Conservation (phyloP, 1,284 basidiomycete species). For the Apiotrichum brassicae region DNA sequence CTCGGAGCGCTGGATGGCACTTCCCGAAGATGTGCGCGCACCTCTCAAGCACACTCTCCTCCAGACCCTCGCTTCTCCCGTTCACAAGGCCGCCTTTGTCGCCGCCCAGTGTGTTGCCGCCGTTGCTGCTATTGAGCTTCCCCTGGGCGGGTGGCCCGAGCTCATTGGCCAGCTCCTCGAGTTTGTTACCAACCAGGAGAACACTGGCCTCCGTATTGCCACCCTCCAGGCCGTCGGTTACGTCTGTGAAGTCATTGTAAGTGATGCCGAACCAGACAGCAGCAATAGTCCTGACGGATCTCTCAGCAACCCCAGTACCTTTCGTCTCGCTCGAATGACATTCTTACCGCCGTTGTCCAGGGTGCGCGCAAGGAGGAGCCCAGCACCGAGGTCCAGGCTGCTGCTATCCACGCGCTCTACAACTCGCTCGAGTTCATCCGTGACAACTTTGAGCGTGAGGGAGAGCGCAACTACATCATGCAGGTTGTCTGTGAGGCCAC, state of each 20-base stretch:
- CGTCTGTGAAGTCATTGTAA: conserved; percentile 90
- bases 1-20: conserved; percentile 70
- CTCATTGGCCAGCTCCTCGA: conserved; percentile 81
- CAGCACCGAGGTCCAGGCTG: conserved; percentile 87
- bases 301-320: conserved; percentile 82
- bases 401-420: conserved; percentile 85
- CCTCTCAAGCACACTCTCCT: conserved; percentile 88
- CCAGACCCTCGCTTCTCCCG: conserved; percentile 68
- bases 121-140: conserved; percentile 87
- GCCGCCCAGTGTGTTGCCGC: conserved; percentile 91
- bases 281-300: not conserved
- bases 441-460: conserved; percentile 97
- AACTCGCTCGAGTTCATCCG: conserved; percentile 97
- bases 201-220: conserved; percentile 73
- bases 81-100: conserved; percentile 70
- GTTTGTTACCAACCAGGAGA: conserved; percentile 73
- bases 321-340: conserved; percentile 86
- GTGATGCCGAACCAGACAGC: conserved; percentile 32
- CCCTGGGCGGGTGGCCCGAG: conserved; percentile 79
- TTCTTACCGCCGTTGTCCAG: conserved; percentile 96
- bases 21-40: conserved; percentile 61
- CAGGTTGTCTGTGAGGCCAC: conserved; percentile 99
- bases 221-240: conserved; percentile 94
- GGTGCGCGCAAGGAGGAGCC: conserved; percentile 95
- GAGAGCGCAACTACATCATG: conserved; percentile 99